These are phyloP conservation scores for Aspergillus ochraceoroseus DNA, from an alignment of 2,329 filamentous ascomycete species.

Conservation along the genomic window DNA sequence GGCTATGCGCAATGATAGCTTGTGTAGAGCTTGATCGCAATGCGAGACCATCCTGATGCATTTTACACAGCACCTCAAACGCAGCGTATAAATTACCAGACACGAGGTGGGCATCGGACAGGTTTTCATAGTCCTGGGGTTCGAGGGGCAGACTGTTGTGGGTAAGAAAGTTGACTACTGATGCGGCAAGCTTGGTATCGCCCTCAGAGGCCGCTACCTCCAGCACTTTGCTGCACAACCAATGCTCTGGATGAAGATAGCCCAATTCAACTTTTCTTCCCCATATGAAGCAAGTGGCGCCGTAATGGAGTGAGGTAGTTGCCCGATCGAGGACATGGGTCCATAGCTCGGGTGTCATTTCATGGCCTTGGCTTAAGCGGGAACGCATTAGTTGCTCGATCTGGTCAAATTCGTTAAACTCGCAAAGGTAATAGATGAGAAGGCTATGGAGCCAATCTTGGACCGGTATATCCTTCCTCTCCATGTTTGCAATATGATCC, in stretches of 20 bases:
- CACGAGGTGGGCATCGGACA: conserved; percentile 65
- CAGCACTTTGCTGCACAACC: conserved; percentile 63
- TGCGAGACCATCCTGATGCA: conserved; percentile 59
- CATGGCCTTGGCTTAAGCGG: conserved; percentile 46
- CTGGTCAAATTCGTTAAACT: conserved; percentile 70
- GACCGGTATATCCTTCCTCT: conserved; percentile 51
- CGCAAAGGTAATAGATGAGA: conserved; percentile 67
- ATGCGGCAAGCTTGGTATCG: conserved; percentile 64
- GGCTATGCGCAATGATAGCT: conserved; percentile 56
- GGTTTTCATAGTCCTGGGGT: conserved; percentile 70
- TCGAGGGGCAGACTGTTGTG: conserved; percentile 53
- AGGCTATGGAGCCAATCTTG: conserved; percentile 73
- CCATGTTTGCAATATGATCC: conserved; percentile 62
- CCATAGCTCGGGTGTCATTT: conserved; percentile 58
- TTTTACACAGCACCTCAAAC: conserved; percentile 66
- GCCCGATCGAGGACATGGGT: conserved; percentile 71
- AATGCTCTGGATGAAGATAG: conserved; percentile 59
- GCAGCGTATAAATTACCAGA: conserved; percentile 60
- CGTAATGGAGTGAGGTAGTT: conserved; percentile 57
- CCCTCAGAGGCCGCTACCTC: conserved; percentile 64
- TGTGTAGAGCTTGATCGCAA: conserved; percentile 59
- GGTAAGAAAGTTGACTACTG: conserved; percentile 63
- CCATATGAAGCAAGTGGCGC: conserved; percentile 68
- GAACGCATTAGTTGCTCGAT: conserved; percentile 63
- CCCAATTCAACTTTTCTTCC: conserved; percentile 55